Percentiles rank a stretch among this genome's conserved stretches.
Evolutionary conservation across 139 green algal genomes (phyloP).

Genomic region (Auxenochlorella protothecoides): DNA sequence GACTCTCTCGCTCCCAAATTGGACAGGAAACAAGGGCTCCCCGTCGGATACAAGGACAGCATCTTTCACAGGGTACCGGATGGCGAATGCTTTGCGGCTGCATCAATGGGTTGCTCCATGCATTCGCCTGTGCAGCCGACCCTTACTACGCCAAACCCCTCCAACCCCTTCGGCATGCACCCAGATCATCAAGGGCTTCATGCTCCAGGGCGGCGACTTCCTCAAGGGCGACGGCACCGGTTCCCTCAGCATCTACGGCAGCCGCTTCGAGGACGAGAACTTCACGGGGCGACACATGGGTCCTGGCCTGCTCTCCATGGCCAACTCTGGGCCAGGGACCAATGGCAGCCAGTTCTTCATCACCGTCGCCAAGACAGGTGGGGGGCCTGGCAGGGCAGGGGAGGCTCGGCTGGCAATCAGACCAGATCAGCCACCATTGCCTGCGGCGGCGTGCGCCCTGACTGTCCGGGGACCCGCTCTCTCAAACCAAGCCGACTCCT

Average conservation of each 20-base stretch:
- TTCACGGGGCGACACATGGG: slow-evolving; percentile 92
- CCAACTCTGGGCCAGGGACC: slow-evolving; percentile 69
- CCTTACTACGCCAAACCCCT: background rate
- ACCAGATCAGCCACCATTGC: too few species aligned
- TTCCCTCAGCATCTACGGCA: slow-evolving; percentile 88
- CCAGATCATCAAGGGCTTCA: slow-evolving; percentile 89
- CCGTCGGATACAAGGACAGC: slow-evolving; percentile 74
- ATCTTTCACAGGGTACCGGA: slow-evolving; percentile 69
- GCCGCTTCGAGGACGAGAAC: slow-evolving; percentile 85
- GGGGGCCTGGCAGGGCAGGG: too few species aligned
- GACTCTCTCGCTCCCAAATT: background rate
- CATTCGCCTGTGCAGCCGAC: too few species aligned
- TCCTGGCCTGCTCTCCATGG: slow-evolving; percentile 83
- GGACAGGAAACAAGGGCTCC: slow-evolving; percentile 62
- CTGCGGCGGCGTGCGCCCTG: too few species aligned
- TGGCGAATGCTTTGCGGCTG: too few species aligned
- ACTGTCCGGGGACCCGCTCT: too few species aligned
- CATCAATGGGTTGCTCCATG: too few species aligned
- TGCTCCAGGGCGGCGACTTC: slow-evolving; percentile 92
- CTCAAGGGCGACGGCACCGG: slow-evolving; percentile 84
- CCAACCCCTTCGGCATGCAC: background rate
- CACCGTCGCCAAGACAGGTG: slow-evolving; percentile 69
- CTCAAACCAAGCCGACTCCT: background rate
- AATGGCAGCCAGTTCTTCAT: slow-evolving; percentile 98
- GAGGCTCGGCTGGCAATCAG: too few species aligned